Evolutionary conservation across 2,329 filamentous ascomycete genomes (phyloP).

Genomic region (Trichoderma guizhouense): DNA sequence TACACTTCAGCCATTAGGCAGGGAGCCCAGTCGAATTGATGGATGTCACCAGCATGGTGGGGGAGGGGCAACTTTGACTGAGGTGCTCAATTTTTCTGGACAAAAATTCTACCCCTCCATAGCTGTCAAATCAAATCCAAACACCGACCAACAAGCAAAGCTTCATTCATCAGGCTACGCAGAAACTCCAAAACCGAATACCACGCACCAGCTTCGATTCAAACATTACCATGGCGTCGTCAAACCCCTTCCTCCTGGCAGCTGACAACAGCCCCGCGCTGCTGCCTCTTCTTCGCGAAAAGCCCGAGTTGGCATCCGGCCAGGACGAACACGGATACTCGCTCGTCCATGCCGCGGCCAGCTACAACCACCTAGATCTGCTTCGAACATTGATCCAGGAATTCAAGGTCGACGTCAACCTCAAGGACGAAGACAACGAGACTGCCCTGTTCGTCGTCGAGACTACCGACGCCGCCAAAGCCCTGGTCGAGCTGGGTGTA

Average conservation of each 20-base stretch:
- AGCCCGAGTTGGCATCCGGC: slow-evolving; percentile 70
- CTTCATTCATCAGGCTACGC: background rate
- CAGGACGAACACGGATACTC: slow-evolving; percentile 95
- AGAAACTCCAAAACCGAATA: background rate
- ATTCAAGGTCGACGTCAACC: slow-evolving; percentile 73
- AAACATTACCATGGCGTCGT: slow-evolving; percentile 40
- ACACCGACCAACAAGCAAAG: background rate
- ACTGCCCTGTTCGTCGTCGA: slow-evolving; percentile 95
- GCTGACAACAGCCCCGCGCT: slow-evolving; percentile 76
- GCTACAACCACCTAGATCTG: slow-evolving; percentile 83
- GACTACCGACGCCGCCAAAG: slow-evolving; percentile 70
- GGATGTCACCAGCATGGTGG: slow-evolving; percentile 5
- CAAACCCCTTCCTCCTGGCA: slow-evolving; percentile 70
- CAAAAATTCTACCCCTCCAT: slow-evolving; percentile 6
- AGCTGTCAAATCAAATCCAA: background rate
- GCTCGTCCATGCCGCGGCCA: slow-evolving; percentile 86
- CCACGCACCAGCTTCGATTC: background rate
- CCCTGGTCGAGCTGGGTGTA: slow-evolving; percentile 75
- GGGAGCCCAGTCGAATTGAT: background rate
- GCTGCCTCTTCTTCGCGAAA: slow-evolving; percentile 67
- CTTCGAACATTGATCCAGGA: slow-evolving; percentile 72
- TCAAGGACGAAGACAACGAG: slow-evolving; percentile 87
- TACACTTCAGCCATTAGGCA: background rate
- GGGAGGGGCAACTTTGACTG: background rate
- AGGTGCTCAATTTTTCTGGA: background rate